Evolutionary conservation across 1,284 basidiomycete genomes (phyloP).

Genomic region (Cryptococcus deneoformans): DNA sequence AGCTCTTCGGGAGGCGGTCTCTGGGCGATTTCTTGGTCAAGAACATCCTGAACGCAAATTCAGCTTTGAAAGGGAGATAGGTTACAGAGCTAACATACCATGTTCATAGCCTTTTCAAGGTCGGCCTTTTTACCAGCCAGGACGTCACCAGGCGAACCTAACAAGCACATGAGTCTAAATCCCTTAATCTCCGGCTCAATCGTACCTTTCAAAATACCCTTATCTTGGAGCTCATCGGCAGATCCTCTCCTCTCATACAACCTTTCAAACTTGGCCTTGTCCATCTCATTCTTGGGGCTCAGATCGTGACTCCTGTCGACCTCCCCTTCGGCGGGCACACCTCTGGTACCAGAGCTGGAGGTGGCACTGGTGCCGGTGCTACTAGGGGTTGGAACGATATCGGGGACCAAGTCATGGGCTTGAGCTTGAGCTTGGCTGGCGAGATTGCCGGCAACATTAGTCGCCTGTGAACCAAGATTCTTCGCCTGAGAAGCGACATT

Average conservation of each 20-base stretch:
- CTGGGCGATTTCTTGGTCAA: conserved; percentile 63
- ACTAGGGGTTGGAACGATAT: conserved; percentile 28
- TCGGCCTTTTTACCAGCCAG: conserved; percentile 68
- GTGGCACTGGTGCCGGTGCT: neutral
- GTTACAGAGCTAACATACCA: conserved; percentile 49
- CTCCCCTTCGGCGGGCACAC: neutral
- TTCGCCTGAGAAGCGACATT: conserved; percentile 27
- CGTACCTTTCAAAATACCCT: conserved; percentile 71
- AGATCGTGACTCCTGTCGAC: conserved; percentile 42
- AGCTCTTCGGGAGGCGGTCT: conserved; percentile 67
- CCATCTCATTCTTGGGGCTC: conserved; percentile 31
- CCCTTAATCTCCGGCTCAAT: neutral
- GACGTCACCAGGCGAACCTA: conserved; percentile 56
- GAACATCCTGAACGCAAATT: conserved; percentile 56
- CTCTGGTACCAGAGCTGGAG: no score
- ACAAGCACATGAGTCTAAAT: neutral
- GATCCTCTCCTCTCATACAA: conserved; percentile 59
- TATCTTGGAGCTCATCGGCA: conserved; percentile 64
- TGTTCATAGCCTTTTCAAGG: conserved; percentile 64
- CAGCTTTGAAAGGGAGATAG: neutral
- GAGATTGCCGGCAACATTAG: conserved; percentile 20
- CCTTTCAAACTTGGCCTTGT: conserved; percentile 57
- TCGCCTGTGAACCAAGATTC: conserved; percentile 22
- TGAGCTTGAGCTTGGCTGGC: conserved; percentile 38
- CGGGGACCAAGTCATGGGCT: conserved; percentile 33